These are phyloP conservation scores for Curvularia lunata DNA, from an alignment of 2,329 filamentous ascomycete species.

Conservation along the genomic window DNA sequence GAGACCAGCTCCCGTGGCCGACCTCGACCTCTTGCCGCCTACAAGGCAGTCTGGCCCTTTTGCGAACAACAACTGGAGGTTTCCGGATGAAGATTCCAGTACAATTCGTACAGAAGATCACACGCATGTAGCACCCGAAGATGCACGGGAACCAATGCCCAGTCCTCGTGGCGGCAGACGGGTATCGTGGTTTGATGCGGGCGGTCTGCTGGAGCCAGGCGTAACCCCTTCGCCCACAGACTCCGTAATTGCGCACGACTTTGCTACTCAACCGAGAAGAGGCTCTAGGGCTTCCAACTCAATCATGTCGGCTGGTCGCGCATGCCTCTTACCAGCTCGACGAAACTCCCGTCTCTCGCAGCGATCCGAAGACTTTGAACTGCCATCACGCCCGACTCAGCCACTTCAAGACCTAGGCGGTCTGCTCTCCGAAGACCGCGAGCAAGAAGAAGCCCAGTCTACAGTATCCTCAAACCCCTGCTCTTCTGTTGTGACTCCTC, in stretches of 20 bases:
- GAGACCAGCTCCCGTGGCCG: slow-evolving; percentile 47
- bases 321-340: slow-evolving; percentile 34
- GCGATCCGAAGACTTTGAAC: slow-evolving; percentile 44
- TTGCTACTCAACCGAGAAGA: slow-evolving; percentile 44
- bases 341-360: slow-evolving; percentile 44
- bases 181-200: slow-evolving; percentile 85
- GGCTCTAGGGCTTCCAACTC: slow-evolving; percentile 42
- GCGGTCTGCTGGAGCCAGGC: slow-evolving; percentile 68
- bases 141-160: slow-evolving; percentile 46
- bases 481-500: slow-evolving; percentile 19
- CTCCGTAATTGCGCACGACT: slow-evolving; percentile 52
- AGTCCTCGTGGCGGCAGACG: slow-evolving; percentile 53
- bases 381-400: slow-evolving; percentile 28
- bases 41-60: slow-evolving; percentile 33
- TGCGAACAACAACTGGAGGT: slow-evolving; percentile 43
- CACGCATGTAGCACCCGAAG: slow-evolving; percentile 27
- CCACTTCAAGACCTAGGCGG: slow-evolving; percentile 37
- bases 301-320: slow-evolving; percentile 30
- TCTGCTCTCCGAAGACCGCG: slow-evolving; percentile 35
- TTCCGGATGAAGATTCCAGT: slow-evolving; percentile 32
- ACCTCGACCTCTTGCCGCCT: slow-evolving; percentile 36
- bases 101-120: slow-evolving; percentile 31
- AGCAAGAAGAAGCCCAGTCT: slow-evolving; percentile 23
- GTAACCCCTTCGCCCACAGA: slow-evolving; percentile 41
- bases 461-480: slow-evolving; percentile 24